These are phyloP conservation scores for Nymphaea thermarum DNA, from an alignment of 164 flowering plant genomes.

Conservation along the genomic window DNA sequence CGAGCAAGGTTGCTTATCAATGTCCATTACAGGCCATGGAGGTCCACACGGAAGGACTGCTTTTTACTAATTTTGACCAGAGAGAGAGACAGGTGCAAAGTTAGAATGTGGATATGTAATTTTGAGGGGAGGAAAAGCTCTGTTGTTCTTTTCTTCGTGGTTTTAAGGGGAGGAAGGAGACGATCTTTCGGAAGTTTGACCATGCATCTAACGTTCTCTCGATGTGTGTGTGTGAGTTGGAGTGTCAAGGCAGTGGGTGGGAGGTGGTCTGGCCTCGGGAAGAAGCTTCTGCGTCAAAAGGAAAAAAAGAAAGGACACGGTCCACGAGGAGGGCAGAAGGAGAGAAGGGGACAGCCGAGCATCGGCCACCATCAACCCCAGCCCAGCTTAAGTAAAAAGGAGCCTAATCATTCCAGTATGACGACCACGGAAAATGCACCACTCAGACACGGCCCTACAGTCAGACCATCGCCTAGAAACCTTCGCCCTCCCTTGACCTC, in stretches of 20 bases:
- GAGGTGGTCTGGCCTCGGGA: conserved; percentile 1
- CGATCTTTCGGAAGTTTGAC: too few relatives aligned
- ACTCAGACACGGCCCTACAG: background rate
- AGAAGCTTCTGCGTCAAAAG: background rate
- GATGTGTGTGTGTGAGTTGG: too few relatives aligned
- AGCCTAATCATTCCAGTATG: conserved; percentile 1
- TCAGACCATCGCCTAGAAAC: background rate
- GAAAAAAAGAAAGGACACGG: background rate
- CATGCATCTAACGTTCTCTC: too few relatives aligned
- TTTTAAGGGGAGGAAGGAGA: too few relatives aligned
- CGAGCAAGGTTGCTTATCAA: too few relatives aligned
- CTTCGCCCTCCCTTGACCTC: background rate
- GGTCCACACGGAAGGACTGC: too few relatives aligned
- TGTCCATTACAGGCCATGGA: too few relatives aligned
- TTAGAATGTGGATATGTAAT: too few relatives aligned
- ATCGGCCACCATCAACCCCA: background rate
- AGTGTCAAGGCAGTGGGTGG: background rate
- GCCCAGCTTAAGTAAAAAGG: background rate
- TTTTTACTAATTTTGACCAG: too few relatives aligned
- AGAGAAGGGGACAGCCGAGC: background rate
- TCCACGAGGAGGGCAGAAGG: background rate
- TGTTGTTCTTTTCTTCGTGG: too few relatives aligned
- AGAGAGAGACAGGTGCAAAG: too few relatives aligned
- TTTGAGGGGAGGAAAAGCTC: too few relatives aligned
- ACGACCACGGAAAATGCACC: conserved; percentile 1